Base-by-base conservation (phyloP, 2,329 filamentous ascomycete genomes). In the Phialophora chinensis region DNA sequence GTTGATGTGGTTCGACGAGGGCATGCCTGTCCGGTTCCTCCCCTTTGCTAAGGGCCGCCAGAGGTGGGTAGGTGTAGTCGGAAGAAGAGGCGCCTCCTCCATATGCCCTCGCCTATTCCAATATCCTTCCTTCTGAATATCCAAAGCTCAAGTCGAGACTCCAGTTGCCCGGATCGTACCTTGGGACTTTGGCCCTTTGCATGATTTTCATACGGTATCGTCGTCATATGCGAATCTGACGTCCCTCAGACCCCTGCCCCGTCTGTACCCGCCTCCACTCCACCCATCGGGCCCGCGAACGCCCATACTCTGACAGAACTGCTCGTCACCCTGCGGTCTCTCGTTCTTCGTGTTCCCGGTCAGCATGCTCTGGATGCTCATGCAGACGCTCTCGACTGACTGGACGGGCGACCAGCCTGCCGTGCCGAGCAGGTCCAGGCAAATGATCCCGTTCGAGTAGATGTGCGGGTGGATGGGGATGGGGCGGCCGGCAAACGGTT, bases 401-500 rank as follows among this genome's bases (percentile, higher is more conserved):
- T 99, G 95, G 0, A 99, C 94, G 0, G 95, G 95, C 56, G 91
- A 95, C 95, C 95, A 99, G 64, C 95, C 95, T 70, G 92, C 89
- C 10, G 86, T 84, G 60, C 92, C 92, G 8, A 99, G 88, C 1
- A 99, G 86, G 74, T 99, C 95, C 57, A 99, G 90, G 75, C 95
- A 99, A 76, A 99, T 99, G 78, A 98, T 97, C 73, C 95, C 95
- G 79, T 99, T 99, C 73, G 91, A 95, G 82, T 99, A 99, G 79
- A 99, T 91, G 81, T 99, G 95, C 2, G 95, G 95, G 75, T 99
- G 95, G 78, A 97, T 93, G 0, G 95, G 95, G 74, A 99, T 93
- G 2, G 84, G 81, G 50, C 86, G 84, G 49, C 79, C 77, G 0
- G 80, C 77, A 47, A 74, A 74, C 53, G 66, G 65, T 6, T 75